Percentiles rank a stretch among this genome's conserved stretches.
These are phyloP conservation scores for Phytophthora tentaculata DNA, from an alignment of 352 stramenopile species.

Conservation along the genomic window DNA sequence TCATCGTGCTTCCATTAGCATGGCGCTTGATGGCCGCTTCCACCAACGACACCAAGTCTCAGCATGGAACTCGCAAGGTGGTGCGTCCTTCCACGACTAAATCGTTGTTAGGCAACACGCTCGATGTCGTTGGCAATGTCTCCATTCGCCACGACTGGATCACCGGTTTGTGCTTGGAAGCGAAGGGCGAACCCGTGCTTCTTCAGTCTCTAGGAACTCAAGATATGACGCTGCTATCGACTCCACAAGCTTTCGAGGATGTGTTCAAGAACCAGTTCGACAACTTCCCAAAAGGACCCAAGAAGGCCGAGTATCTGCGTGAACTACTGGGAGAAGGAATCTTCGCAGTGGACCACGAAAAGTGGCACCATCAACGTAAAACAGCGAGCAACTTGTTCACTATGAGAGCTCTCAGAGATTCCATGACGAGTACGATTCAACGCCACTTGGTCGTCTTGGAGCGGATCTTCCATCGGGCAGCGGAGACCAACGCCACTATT, in stretches of 20 bases:
- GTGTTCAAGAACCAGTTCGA: constrained; percentile 73
- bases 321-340: constrained; percentile 63
- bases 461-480: constrained; percentile 26
- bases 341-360: constrained; percentile 52
- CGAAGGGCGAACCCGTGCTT: constrained; percentile 42
- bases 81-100: constrained; percentile 29
- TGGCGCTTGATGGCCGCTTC: constrained; percentile 21
- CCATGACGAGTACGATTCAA: constrained; percentile 53
- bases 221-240: constrained; percentile 48
- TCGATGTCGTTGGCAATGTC: constrained; percentile 40
- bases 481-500: constrained; percentile 24
- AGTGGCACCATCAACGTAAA: constrained; percentile 65
- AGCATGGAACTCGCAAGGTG: constrained; percentile 20
- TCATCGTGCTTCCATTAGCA: constrained; percentile 23
- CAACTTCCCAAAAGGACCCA: constrained; percentile 68
- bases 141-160: constrained; percentile 55
- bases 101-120: constrained; percentile 45
- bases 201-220: constrained; percentile 39
- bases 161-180: constrained; percentile 30
- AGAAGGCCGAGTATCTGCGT: constrained; percentile 37
- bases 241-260: constrained; percentile 51
- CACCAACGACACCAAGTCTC: constrained; percentile 13
- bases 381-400: constrained; percentile 62
- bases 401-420: constrained; percentile 43
- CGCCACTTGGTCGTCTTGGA: constrained; percentile 41